Evolutionary conservation across 306 rosid genomes (phyloP).

Genomic region (Elaeagnus macrophylla): DNA sequence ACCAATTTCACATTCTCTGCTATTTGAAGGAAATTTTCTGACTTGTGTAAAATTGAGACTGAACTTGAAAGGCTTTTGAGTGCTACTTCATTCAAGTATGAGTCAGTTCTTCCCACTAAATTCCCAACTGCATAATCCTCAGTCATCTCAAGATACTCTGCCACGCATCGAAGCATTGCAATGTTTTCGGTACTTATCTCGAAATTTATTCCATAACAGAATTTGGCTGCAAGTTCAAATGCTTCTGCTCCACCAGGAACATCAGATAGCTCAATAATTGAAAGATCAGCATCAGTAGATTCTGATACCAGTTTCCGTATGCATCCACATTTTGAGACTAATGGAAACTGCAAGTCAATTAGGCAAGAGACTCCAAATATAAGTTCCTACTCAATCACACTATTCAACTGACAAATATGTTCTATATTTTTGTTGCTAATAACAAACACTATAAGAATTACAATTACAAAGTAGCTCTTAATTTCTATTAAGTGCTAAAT

Average conservation of each 20-base stretch:
- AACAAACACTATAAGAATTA: not conserved
- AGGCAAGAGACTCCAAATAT: slow-evolving; percentile 1
- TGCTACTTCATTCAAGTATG: slow-evolving; percentile 77
- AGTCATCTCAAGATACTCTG: slow-evolving; percentile 91
- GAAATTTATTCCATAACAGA: slow-evolving; percentile 92
- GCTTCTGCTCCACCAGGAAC: slow-evolving; percentile 91
- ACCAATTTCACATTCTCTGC: slow-evolving; percentile 75
- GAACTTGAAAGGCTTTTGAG: slow-evolving; percentile 65
- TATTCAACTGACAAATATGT: not conserved
- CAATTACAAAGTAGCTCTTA: not conserved
- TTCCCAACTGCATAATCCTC: slow-evolving; percentile 77
- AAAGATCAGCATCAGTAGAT: slow-evolving; percentile 51
- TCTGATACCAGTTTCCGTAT: slow-evolving; percentile 70
- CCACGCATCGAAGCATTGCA: slow-evolving; percentile 65
- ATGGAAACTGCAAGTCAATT: slow-evolving; percentile 60
- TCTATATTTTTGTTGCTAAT: slow-evolving; percentile 5
- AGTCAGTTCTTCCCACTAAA: slow-evolving; percentile 67
- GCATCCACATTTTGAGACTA: slow-evolving; percentile 78
- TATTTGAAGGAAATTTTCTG: slow-evolving; percentile 58
- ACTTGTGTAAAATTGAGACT: slow-evolving; percentile 48
- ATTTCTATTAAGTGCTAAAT: too few relatives aligned
- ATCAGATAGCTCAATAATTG: slow-evolving; percentile 47
- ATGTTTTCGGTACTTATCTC: slow-evolving; percentile 73
- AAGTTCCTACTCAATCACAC: not conserved
- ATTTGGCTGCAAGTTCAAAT: slow-evolving; percentile 86